Conservation (phyloP, 148 eudicot genomes). For the Spergularia bocconei region DNA sequence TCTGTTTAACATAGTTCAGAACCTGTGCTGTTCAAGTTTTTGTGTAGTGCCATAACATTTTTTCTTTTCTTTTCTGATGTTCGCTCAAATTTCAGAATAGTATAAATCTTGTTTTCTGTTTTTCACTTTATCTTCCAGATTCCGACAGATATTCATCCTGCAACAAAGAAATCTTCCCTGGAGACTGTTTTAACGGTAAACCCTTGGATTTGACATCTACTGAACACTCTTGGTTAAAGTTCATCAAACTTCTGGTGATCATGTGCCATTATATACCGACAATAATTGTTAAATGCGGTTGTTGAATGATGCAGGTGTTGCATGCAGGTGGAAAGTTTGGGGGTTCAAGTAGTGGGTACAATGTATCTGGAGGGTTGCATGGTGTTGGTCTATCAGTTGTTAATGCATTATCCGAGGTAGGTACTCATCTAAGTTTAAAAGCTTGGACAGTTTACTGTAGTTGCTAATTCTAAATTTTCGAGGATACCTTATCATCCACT, state of each 20-base stretch:
- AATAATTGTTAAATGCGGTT: conserved; percentile 9
- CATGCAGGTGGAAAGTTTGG: conserved; percentile 99
- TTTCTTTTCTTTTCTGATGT: background rate
- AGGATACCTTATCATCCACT: no score
- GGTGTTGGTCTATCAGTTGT: conserved; percentile 97
- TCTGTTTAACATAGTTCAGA: background rate
- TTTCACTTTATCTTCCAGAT: conserved; percentile 50
- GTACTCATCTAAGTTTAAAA: conserved; percentile 7
- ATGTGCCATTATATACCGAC: background rate
- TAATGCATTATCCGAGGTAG: conserved; percentile 93
- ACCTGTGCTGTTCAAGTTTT: background rate
- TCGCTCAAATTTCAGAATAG: background rate
- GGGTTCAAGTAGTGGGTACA: conserved; percentile 94
- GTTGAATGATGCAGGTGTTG: conserved; percentile 63
- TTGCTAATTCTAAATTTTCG: no score
- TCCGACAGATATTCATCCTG: conserved; percentile 84
- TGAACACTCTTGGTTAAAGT: conserved; percentile 1
- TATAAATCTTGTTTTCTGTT: background rate
- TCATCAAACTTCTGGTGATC: background rate
- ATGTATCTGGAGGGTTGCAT: conserved; percentile 96
- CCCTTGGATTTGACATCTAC: background rate
- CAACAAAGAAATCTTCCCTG: conserved; percentile 75
- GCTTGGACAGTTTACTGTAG: no score
- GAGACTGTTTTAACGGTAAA: conserved; percentile 97
- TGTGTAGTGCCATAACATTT: background rate